phyloP scores from a whole-genome alignment of 257 asterid genomes.

The Misopates orontium region DNA sequence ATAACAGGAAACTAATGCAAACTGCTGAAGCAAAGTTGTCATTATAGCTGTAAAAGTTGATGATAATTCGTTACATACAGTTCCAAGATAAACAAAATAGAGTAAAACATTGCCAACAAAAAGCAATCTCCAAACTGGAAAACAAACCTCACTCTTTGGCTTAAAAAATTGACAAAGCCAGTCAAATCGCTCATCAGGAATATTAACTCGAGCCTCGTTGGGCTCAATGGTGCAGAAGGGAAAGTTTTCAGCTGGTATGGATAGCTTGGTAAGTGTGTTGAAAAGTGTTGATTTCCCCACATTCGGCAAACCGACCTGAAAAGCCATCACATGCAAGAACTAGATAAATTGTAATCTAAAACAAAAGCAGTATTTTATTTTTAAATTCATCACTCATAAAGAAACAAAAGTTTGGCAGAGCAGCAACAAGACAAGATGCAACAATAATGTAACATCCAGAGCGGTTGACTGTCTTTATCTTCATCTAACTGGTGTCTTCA shows the following conservation, averaged over 20 bases:
- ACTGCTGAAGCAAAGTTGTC: background rate
- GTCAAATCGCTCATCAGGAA: conserved; percentile 95
- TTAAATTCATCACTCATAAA: background rate
- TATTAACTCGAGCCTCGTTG: conserved; percentile 88
- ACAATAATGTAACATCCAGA: too few species aligned
- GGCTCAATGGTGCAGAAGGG: conserved; percentile 99
- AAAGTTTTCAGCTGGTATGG: conserved; percentile 96
- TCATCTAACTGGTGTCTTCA: too few species aligned
- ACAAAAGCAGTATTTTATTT: background rate
- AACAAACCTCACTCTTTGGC: conserved; percentile 91
- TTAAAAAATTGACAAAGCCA: conserved; percentile 90
- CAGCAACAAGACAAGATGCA: too few species aligned
- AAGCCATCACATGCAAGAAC: conserved; percentile 18
- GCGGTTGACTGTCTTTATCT: too few species aligned
- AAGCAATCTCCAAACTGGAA: conserved; percentile 11
- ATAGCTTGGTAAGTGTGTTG: conserved; percentile 93
- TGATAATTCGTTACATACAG: too few species aligned
- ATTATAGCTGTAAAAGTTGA: background rate
- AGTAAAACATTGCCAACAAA: conserved; percentile 8
- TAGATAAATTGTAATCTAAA: background rate
- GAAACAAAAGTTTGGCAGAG: too few species aligned
- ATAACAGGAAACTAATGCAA: background rate
- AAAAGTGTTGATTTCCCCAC: conserved; percentile 97
- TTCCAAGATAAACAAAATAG: background rate
- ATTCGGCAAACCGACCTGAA: conserved; percentile 98